Evolutionary conservation across 2,329 filamentous ascomycete genomes (phyloP).

Genomic region (Byssoonygena ceratinophila): DNA sequence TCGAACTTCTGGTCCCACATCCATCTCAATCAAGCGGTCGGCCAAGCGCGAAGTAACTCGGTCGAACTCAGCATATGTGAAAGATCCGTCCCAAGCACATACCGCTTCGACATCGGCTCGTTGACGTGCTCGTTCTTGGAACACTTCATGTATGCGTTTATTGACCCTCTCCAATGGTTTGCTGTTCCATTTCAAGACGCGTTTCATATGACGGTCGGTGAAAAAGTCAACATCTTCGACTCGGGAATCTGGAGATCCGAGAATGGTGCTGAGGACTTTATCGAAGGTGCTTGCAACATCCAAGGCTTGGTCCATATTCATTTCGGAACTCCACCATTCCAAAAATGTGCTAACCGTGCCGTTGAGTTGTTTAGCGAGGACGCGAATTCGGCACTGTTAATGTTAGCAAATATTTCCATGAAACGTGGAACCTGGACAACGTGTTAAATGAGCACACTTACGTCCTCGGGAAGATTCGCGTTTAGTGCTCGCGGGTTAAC

Average conservation of each 20-base stretch:
- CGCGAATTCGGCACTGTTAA: conserved; percentile 27
- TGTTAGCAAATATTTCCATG: conserved; percentile 7
- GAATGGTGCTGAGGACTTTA: conserved; percentile 40
- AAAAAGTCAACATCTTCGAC: conserved; percentile 45
- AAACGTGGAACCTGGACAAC: neutral
- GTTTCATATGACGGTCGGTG: conserved; percentile 46
- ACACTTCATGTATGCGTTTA: conserved; percentile 31
- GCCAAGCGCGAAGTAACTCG: conserved; percentile 30
- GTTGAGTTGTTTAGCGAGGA: conserved; percentile 29
- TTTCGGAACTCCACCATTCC: conserved; percentile 32
- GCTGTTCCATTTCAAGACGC: conserved; percentile 46
- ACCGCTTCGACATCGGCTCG: conserved; percentile 19
- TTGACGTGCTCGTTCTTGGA: conserved; percentile 31
- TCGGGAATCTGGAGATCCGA: conserved; percentile 34
- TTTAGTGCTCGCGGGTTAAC: conserved; percentile 21
- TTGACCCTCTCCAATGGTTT: conserved; percentile 33
- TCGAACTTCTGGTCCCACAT: conserved; percentile 31
- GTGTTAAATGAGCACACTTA: conserved; percentile 15
- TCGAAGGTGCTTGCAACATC: conserved; percentile 47
- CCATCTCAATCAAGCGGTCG: conserved; percentile 24
- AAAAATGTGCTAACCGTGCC: conserved; percentile 30
- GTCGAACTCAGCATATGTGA: conserved; percentile 32
- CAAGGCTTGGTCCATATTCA: conserved; percentile 30
- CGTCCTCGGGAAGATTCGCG: conserved; percentile 27
- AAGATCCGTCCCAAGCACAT: conserved; percentile 24